Evolutionary conservation across 169 alveolate species (phyloP).

Genomic region (Plasmodium chabaudi): DNA sequence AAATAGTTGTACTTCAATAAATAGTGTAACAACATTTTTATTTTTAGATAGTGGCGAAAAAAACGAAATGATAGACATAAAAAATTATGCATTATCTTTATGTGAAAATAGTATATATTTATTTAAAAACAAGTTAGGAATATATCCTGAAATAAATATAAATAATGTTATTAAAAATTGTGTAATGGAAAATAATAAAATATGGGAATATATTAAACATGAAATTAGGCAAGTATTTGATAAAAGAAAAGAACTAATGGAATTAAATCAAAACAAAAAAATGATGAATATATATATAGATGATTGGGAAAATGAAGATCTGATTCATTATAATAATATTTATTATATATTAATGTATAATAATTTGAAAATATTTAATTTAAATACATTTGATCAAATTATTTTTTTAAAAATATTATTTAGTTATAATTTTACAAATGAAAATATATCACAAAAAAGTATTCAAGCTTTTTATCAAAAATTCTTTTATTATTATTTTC

Average conservation of each 20-base stretch:
- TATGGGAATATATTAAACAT: slow-evolving; percentile 40
- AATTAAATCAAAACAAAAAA: slow-evolving; percentile 54
- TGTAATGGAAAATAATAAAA: slow-evolving; percentile 21
- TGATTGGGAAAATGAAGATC: slow-evolving; percentile 62
- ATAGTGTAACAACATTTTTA: slow-evolving; percentile 30
- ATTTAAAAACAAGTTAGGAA: slow-evolving; percentile 2
- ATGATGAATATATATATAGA: slow-evolving; percentile 54
- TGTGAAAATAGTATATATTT: slow-evolving; percentile 31
- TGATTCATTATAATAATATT: slow-evolving; percentile 68
- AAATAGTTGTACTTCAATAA: background rate
- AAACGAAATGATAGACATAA: slow-evolving; percentile 4
- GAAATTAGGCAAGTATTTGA: slow-evolving; percentile 29
- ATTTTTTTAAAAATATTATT: slow-evolving; percentile 20
- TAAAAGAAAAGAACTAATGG: slow-evolving; percentile 17
- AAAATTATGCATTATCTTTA: slow-evolving; percentile 36
- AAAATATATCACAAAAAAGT: slow-evolving; percentile 15
- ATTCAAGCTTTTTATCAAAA: slow-evolving; percentile 29
- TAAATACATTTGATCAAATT: slow-evolving; percentile 28
- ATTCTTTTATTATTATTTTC: slow-evolving; percentile 22
- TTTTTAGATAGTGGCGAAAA: slow-evolving; percentile 6
- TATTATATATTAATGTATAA: slow-evolving; percentile 20
- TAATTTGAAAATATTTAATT: slow-evolving; percentile 24
- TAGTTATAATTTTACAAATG: slow-evolving; percentile 44
- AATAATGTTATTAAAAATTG: slow-evolving; percentile 10
- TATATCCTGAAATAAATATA: slow-evolving; percentile 29